Evolutionary conservation across 495 filamentous ascomycete species (phyloP).

Genomic region (Aspergillus kassunensis): DNA sequence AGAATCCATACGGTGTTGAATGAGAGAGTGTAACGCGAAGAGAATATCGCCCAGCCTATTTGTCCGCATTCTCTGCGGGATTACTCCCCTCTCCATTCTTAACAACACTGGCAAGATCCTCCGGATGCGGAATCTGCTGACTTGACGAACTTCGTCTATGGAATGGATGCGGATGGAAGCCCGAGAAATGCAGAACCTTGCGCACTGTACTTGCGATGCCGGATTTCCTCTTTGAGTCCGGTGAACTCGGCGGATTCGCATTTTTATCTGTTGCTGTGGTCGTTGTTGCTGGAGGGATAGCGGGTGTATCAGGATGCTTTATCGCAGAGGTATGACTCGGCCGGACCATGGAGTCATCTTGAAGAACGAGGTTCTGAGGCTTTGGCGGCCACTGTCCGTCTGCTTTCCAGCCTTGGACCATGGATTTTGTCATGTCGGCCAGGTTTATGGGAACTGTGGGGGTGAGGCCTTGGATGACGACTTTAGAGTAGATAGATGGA

Average conservation of each 20-base stretch:
- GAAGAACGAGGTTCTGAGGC: constrained; percentile 33
- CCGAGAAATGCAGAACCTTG: constrained; percentile 41
- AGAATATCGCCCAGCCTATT: no score
- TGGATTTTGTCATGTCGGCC: constrained; percentile 68
- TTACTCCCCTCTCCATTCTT: background rate
- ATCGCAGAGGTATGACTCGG: background rate
- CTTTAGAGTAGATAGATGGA: constrained; percentile 80
- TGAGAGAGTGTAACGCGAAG: no score
- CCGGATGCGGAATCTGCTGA: constrained; percentile 18
- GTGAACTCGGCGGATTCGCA: constrained; percentile 9
- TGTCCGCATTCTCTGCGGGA: background rate
- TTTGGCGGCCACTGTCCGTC: constrained; percentile 94
- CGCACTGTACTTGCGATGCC: constrained; percentile 42
- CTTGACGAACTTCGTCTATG: constrained; percentile 38
- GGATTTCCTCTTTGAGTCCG: constrained; percentile 29
- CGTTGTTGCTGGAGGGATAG: constrained; percentile 2
- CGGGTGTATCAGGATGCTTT: constrained; percentile 11
- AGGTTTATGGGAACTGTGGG: constrained; percentile 87
- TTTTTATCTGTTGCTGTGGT: constrained; percentile 14
- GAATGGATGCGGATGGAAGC: constrained; percentile 35
- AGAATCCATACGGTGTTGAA: no score
- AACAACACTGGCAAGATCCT: background rate
- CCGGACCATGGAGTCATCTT: constrained; percentile 26
- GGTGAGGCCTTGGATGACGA: constrained; percentile 69
- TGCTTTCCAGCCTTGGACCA: constrained; percentile 89